A percentile compares a stretch with the other conserved stretches of the same genome.
Evolutionary conservation across 2,329 filamentous ascomycete species (phyloP).

Genomic region (Ceratocystis albifundus): DNA sequence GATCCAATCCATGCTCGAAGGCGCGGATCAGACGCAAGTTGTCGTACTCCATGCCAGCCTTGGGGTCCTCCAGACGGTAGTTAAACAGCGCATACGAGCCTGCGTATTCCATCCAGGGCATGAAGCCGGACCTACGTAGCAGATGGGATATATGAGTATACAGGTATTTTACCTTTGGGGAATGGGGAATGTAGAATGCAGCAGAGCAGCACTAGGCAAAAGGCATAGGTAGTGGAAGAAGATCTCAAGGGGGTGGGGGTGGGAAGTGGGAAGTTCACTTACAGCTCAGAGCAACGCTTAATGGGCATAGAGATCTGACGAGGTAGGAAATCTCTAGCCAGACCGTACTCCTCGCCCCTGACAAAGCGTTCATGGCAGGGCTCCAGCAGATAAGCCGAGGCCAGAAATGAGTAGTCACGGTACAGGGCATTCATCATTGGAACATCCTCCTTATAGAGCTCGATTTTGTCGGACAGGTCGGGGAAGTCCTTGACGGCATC

Average conservation of each 20-base stretch:
- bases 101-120: constrained; percentile 83
- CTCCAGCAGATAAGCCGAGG: constrained; percentile 81
- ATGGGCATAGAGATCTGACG: constrained; percentile 68
- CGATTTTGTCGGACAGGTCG: constrained; percentile 61
- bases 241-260: background rate
- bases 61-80: constrained; percentile 49
- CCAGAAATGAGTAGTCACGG: constrained; percentile 82
- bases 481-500: constrained; percentile 63
- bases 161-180: too few relatives aligned
- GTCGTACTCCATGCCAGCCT: constrained; percentile 46
- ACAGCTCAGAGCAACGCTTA: constrained; percentile 74
- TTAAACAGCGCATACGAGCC: constrained; percentile 59
- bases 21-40: constrained; percentile 77
- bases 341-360: constrained; percentile 63
- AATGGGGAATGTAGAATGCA: too few relatives aligned
- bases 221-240: background rate
- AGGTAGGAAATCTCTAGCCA: constrained; percentile 64
- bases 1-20: constrained; percentile 82
- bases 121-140: constrained; percentile 51
- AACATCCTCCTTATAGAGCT: constrained; percentile 61
- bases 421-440: constrained; percentile 77
- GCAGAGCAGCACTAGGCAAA: too few relatives aligned
- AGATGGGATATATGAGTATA: constrained; percentile 4
- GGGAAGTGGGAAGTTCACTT: constrained; percentile 34
- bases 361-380: constrained; percentile 70